These are phyloP conservation scores for Penicillium sp. DNA, from an alignment of 2,329 filamentous ascomycete species.

Conservation along the genomic window DNA sequence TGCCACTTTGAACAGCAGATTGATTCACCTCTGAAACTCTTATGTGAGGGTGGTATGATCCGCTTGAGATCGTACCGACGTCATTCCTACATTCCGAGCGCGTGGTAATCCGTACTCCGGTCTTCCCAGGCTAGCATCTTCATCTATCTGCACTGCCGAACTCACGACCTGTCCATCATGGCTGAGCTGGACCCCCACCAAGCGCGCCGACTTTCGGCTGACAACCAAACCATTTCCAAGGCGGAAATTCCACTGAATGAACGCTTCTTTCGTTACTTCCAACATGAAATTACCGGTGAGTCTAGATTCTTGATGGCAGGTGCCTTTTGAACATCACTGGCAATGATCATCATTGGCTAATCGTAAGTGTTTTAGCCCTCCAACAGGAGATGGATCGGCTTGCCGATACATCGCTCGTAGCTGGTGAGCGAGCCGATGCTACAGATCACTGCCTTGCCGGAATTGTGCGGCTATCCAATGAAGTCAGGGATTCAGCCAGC, in stretches of 20 bases:
- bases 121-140: not conserved
- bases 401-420: slow-evolving; percentile 62
- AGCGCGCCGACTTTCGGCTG: slow-evolving; percentile 37
- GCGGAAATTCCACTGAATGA: slow-evolving; percentile 63
- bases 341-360: not conserved
- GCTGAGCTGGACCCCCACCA: slow-evolving; percentile 35
- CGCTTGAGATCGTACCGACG: slow-evolving; percentile 33
- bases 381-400: slow-evolving; percentile 76
- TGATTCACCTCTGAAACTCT: not conserved
- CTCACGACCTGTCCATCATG: slow-evolving; percentile 30
- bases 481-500: slow-evolving; percentile 80
- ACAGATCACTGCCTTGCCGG: slow-evolving; percentile 77
- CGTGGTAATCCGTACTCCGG: slow-evolving; percentile 1
- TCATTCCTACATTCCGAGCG: slow-evolving; percentile 36
- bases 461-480: slow-evolving; percentile 78
- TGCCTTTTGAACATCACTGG: slow-evolving; percentile 26
- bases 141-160: not conserved
- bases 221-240: slow-evolving; percentile 40
- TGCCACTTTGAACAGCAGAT: not conserved
- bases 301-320: not conserved
- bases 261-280: slow-evolving; percentile 83
- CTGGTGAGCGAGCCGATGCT: slow-evolving; percentile 77
- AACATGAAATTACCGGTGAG: slow-evolving; percentile 70
- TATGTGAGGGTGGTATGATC: slow-evolving; percentile 28
- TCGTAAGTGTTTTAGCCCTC: slow-evolving; percentile 59